Evolutionary conservation across 345 rosid genomes (phyloP).

Genomic region (Limnanthes douglasii): DNA sequence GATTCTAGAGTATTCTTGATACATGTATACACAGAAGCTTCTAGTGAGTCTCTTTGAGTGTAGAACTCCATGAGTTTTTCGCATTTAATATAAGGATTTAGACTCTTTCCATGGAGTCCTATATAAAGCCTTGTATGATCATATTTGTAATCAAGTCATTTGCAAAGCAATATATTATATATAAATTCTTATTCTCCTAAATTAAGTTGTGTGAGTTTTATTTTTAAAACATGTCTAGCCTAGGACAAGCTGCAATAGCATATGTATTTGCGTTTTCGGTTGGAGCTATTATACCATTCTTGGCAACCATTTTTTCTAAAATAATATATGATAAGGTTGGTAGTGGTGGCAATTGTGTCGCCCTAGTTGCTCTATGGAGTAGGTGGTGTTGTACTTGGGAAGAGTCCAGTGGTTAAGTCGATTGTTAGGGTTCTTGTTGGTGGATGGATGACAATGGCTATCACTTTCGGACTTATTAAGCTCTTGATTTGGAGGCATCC

Average conservation of each 20-base stretch:
- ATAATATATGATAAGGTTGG: conserved; percentile 30
- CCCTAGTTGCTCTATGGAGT: conserved; percentile 44
- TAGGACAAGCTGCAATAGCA: conserved; percentile 53
- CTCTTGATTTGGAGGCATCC: conserved; percentile 20
- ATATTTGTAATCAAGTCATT: too few species aligned
- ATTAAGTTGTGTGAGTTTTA: too few species aligned
- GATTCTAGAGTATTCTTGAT: too few species aligned
- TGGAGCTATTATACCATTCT: conserved; percentile 42
- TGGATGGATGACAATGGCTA: conserved; percentile 63
- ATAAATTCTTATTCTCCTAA: too few species aligned
- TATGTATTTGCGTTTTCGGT: conserved; percentile 54
- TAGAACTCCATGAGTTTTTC: too few species aligned
- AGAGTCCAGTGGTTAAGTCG: conserved; percentile 29
- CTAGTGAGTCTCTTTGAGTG: too few species aligned
- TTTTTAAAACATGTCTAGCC: too few species aligned
- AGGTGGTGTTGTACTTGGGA: conserved; percentile 41
- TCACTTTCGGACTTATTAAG: conserved; percentile 60
- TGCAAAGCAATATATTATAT: too few species aligned
- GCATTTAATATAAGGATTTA: too few species aligned
- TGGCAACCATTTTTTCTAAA: conserved; percentile 42
- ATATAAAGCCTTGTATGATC: too few species aligned
- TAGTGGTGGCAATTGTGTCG: conserved; percentile 27
- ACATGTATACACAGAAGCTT: too few species aligned
- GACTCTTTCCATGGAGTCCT: too few species aligned
- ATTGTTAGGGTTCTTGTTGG: conserved; percentile 39